phyloP scores from a whole-genome alignment of 352 stramenopile genomes.

The Phytophthora cryptogea region DNA sequence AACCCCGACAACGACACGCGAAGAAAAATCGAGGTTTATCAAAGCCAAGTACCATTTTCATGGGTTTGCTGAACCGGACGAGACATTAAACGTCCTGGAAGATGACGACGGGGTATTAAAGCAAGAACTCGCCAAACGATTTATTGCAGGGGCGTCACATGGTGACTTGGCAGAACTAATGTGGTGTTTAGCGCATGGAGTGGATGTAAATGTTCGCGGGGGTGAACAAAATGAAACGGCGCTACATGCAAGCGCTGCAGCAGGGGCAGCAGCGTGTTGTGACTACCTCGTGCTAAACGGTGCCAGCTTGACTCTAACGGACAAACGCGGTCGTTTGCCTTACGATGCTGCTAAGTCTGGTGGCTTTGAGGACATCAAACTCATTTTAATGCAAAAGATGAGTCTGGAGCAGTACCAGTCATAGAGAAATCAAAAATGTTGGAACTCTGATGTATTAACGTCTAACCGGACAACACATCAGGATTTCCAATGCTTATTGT shows the following conservation, averaged over 20 bases:
- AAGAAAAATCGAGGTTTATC: constrained; percentile 84
- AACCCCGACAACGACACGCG: constrained; percentile 42
- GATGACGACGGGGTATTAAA: constrained; percentile 29
- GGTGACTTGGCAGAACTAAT: constrained; percentile 67
- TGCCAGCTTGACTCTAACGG: constrained; percentile 57
- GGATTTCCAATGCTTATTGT: background rate
- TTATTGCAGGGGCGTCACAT: constrained; percentile 45
- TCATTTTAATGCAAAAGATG: constrained; percentile 75
- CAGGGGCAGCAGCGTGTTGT: constrained; percentile 51
- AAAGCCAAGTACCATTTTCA: constrained; percentile 88
- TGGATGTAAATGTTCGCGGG: constrained; percentile 70
- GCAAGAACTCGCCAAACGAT: constrained; percentile 45
- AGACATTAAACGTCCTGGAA: constrained; percentile 27
- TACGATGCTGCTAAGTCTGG: constrained; percentile 64
- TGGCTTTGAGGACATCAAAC: constrained; percentile 68
- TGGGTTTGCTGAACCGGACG: constrained; percentile 54
- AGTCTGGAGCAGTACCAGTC: constrained; percentile 67
- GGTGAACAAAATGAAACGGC: constrained; percentile 56
- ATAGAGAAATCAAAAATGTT: constrained; percentile 23
- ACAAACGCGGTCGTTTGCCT: constrained; percentile 54
- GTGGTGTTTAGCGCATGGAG: constrained; percentile 79
- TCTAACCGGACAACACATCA: background rate
- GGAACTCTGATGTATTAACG: background rate
- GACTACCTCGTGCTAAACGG: constrained; percentile 86
- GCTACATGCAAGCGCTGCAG: constrained; percentile 53